Conservation (phyloP, 2,329 filamentous ascomycete genomes). For the Microdochium trichocladiopsis region DNA sequence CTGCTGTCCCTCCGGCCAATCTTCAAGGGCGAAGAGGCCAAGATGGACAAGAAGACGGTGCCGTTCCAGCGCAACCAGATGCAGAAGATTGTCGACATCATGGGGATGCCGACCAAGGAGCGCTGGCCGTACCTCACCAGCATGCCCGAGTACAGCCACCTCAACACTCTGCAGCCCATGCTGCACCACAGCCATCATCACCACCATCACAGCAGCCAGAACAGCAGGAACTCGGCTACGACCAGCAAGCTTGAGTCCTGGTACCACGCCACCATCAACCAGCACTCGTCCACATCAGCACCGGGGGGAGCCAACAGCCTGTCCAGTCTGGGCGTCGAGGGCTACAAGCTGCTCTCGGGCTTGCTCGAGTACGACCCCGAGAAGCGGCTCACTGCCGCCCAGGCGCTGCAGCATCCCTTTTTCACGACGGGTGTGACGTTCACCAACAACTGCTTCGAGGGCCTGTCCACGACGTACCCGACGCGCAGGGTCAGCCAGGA, state of each 20-base stretch:
- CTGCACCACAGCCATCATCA: constrained; percentile 34
- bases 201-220: constrained; percentile 21
- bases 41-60: constrained; percentile 98
- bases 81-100: constrained; percentile 96
- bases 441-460: constrained; percentile 83
- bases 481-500: constrained; percentile 86
- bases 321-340: constrained; percentile 64
- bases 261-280: constrained; percentile 67
- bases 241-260: constrained; percentile 62
- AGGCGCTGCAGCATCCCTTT: constrained; percentile 86
- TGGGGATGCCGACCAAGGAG: constrained; percentile 84
- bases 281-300: constrained; percentile 39
- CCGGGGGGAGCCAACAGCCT: constrained; percentile 32
- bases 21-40: constrained; percentile 97
- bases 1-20: constrained; percentile 84
- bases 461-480: constrained; percentile 81
- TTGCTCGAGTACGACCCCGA: constrained; percentile 90
- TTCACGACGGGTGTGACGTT: constrained; percentile 63
- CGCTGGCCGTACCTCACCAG: constrained; percentile 77
- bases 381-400: constrained; percentile 77
- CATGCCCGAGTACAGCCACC: constrained; percentile 81
- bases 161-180: constrained; percentile 49
- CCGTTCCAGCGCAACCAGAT: constrained; percentile 98
- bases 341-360: constrained; percentile 73
- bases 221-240: constrained; percentile 23